Evolutionary conservation across 495 filamentous ascomycete species (phyloP), one percentile per base, ranked within the genome.

Genomic region (Xylaria castorea): DNA sequence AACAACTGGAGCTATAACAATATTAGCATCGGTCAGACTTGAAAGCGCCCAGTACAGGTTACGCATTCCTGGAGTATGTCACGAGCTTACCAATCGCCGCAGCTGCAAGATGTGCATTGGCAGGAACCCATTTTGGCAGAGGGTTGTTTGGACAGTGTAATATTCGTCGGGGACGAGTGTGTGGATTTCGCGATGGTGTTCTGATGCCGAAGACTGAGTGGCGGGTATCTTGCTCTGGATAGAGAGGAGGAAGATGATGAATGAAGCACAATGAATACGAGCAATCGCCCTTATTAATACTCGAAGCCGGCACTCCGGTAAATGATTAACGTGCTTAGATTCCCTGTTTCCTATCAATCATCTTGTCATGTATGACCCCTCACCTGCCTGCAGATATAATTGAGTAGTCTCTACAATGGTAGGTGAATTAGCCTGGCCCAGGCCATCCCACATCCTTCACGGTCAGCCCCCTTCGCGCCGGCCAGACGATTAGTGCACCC

Each of bases 101-200:
- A 70, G 60, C 67, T 48, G 50, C 72, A 74, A 30, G 55, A 55
- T 7, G 68, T 50, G 42, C 72, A 74, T 30, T 66, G 61, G 27
- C 72, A 74, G 16, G 68, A 53, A 66, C 57, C 61, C 72, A 74
- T 74, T 32, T 70, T 74, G 61, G 25, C 51, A 46, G 38, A 36
- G 32, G 18, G 25, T 61, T 20, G 2, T 70, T 50, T 36, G 7
- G 27, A 42, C 7, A 27, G 16, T 12, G 25, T 46, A 1, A 11
- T 69, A n/a, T 58, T 60, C 18, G 36, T 51, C 4, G 25, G 22
- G 34, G 9, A 5, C 32, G 46, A n/a, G 34, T 8, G 18, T 57
- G 50, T 42, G 22, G 22, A 11, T 20, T 48, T 44, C 18, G 2
- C 27, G 16, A n/a, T 60, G 11, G 16, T 30, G 22, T 36, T 46